Conservation (phyloP, 2,329 filamentous ascomycete genomes). For the Claviceps sp. region DNA sequence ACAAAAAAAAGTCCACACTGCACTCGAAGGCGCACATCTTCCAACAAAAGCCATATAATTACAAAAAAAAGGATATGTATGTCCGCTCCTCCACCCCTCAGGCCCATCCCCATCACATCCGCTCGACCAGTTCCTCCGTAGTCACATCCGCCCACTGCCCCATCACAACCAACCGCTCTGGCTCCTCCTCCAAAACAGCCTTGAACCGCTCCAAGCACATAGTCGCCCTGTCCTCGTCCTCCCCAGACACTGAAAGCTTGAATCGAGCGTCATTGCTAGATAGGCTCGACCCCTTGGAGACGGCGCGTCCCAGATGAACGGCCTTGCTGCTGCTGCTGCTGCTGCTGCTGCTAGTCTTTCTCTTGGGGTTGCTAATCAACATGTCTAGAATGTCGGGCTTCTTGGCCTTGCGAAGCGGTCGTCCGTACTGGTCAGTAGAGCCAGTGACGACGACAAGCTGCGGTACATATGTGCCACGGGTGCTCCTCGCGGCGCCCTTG, state of each 20-base stretch:
- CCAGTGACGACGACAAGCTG: constrained; percentile 47
- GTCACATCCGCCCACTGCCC: neutral
- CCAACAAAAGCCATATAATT: no score
- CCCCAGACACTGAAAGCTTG: constrained; percentile 62
- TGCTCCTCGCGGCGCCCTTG: constrained; percentile 27
- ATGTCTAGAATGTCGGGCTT: constrained; percentile 70
- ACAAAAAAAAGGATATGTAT: no score
- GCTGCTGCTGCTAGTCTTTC: constrained; percentile 4
- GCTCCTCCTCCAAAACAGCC: constrained; percentile 66
- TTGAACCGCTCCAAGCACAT: constrained; percentile 81
- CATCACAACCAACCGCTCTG: constrained; percentile 57
- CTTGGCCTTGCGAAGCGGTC: constrained; percentile 11
- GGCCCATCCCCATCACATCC: no score
- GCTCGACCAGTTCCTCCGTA: no score
- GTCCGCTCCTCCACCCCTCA: no score
- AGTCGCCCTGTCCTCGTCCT: constrained; percentile 69
- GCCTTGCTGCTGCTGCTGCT: constrained; percentile 10
- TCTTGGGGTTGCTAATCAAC: constrained; percentile 26
- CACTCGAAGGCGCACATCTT: no score
- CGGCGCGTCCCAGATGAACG: constrained; percentile 10
- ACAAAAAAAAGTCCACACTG: no score
- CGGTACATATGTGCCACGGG: constrained; percentile 55
- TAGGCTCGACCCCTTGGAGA: constrained; percentile 29
- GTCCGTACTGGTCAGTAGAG: constrained; percentile 18
- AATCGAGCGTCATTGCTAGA: constrained; percentile 54